Conservation (phyloP, 768 basidiomycete species). For the Rubroboletus pulcherrimus region DNA sequence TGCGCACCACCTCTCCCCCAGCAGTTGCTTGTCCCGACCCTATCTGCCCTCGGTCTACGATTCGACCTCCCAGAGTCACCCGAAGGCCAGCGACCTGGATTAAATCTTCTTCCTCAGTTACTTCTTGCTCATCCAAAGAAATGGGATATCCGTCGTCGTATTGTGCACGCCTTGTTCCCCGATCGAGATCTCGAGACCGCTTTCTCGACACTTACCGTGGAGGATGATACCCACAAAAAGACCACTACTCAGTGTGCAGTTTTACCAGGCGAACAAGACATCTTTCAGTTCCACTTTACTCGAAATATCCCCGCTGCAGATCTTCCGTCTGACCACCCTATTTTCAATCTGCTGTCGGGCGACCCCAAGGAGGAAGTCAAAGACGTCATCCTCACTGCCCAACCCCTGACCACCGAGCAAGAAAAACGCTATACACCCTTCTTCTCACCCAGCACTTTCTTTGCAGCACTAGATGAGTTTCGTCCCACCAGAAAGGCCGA, state of each 20-base stretch:
- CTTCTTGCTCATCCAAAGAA: constrained; percentile 25
- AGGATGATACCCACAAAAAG: constrained; percentile 37
- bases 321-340: constrained; percentile 16
- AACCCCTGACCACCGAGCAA: constrained; percentile 46
- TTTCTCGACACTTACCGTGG: constrained; percentile 52
- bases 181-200: constrained; percentile 22
- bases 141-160: constrained; percentile 16
- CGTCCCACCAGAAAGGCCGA: constrained; percentile 18
- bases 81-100: background rate
- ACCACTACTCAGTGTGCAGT: constrained; percentile 17
- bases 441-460: constrained; percentile 68
- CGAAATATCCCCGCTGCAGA: constrained; percentile 29
- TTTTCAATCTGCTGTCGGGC: constrained; percentile 23
- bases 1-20: constrained; percentile 25
- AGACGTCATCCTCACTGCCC: constrained; percentile 51
- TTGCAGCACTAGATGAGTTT: constrained; percentile 41
- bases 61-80: background rate
- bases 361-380: constrained; percentile 41
- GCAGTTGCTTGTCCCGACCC: constrained; percentile 18
- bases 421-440: constrained; percentile 49
- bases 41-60: constrained; percentile 27
- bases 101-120: constrained; percentile 25
- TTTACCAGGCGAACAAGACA: constrained; percentile 68
- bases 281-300: constrained; percentile 54
- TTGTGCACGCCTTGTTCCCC: constrained; percentile 19